phyloP scores from a whole-genome alignment of 768 basidiomycete species.

The Termitomyces sp. region DNA sequence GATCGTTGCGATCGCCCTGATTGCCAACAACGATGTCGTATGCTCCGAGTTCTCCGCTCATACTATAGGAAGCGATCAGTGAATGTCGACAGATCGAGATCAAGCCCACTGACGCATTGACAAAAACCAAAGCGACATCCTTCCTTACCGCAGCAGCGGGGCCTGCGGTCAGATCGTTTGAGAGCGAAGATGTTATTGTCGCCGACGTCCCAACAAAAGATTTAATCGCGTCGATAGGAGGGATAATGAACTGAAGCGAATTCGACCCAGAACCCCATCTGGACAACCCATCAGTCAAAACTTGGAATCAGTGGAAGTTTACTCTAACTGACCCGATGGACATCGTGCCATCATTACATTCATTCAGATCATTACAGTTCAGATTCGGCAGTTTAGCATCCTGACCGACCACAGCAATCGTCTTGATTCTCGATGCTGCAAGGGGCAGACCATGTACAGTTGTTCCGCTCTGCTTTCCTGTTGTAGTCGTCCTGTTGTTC shows the following conservation, averaged over 20 bases:
- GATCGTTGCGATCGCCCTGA: constrained; percentile 51
- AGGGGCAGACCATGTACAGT: constrained; percentile 38
- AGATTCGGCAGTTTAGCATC: constrained; percentile 47
- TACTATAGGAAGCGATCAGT: constrained; percentile 22
- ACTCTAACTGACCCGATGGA: constrained; percentile 44
- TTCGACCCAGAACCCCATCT: constrained; percentile 51
- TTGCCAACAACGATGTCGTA: constrained; percentile 62
- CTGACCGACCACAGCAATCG: constrained; percentile 54
- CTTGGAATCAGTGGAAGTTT: constrained; percentile 13
- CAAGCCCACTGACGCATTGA: constrained; percentile 39
- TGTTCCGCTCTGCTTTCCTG: constrained; percentile 24
- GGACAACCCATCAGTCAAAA: background rate
- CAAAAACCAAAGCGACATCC: constrained; percentile 57
- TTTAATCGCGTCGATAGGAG: constrained; percentile 40
- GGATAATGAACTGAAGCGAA: constrained; percentile 36
- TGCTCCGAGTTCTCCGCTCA: constrained; percentile 46
- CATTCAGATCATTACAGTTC: constrained; percentile 41
- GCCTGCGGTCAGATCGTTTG: constrained; percentile 36
- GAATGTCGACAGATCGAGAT: background rate
- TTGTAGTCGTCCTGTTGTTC: constrained; percentile 41
- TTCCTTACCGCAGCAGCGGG: constrained; percentile 36
- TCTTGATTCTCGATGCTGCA: constrained; percentile 40
- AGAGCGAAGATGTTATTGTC: constrained; percentile 33
- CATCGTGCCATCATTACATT: constrained; percentile 55
- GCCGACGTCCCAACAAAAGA: constrained; percentile 32